Conservation (phyloP, 345 rosid genomes). For the Salix arbutifolia region DNA sequence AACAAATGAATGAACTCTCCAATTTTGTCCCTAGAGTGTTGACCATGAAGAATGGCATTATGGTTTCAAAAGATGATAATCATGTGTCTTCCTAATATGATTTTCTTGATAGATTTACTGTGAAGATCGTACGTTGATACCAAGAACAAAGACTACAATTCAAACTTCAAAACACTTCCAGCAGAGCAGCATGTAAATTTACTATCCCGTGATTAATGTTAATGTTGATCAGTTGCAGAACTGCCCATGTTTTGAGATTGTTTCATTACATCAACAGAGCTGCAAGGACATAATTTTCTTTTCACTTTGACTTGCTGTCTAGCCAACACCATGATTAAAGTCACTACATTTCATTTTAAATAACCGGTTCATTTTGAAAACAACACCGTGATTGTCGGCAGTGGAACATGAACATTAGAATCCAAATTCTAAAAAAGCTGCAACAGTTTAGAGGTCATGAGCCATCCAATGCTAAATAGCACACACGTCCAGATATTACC, state of each 20-base stretch:
- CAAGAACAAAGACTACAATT: background rate
- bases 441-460: background rate
- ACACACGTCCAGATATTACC: background rate
- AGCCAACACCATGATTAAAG: background rate
- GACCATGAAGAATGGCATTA: background rate
- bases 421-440: slow-evolving; percentile 6
- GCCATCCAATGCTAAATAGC: background rate
- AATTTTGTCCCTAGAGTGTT: background rate
- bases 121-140: background rate
- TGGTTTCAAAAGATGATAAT: background rate
- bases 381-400: slow-evolving; percentile 12
- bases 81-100: background rate
- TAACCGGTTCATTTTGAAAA: background rate
- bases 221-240: background rate
- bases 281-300: background rate
- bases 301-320: background rate
- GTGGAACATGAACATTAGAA: background rate
- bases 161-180: background rate
- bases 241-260: background rate
- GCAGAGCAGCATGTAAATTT: background rate
- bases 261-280: background rate
- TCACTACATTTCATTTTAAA: background rate
- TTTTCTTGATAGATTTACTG: background rate
- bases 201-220: background rate
- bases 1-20: background rate